These are phyloP conservation scores for Lophiostoma macrostomum DNA, from an alignment of 495 filamentous ascomycete species.

Conservation along the genomic window DNA sequence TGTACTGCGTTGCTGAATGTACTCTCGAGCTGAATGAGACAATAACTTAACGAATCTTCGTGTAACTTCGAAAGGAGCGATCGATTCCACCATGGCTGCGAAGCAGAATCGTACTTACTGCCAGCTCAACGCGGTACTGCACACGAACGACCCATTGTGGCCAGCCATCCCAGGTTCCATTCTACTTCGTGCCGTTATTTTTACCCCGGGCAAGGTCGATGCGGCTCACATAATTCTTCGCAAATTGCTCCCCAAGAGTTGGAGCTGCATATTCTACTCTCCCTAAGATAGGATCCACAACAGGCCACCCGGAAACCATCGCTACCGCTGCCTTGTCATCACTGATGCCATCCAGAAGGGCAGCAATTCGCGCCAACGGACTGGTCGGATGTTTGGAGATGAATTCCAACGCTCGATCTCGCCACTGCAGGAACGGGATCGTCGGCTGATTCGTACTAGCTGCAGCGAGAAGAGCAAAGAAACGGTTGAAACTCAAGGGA, in stretches of 20 bases:
- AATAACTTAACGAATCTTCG: too few species aligned
- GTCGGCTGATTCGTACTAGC: constrained; percentile 2
- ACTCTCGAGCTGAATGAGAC: too few species aligned
- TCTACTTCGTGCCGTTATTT: too few species aligned
- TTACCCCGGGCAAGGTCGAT: too few species aligned
- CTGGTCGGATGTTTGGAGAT: constrained; percentile 29
- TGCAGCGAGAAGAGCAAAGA: constrained; percentile 24
- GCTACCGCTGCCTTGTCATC: constrained; percentile 34
- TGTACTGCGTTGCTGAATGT: too few species aligned
- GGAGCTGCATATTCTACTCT: constrained; percentile 31
- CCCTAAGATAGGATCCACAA: constrained; percentile 35
- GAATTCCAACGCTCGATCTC: constrained; percentile 29
- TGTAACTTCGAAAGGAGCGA: too few species aligned
- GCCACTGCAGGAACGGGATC: constrained; percentile 33
- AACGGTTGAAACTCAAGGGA: constrained; percentile 32
- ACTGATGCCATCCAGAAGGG: constrained; percentile 32
- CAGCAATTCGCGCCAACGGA: constrained; percentile 35
- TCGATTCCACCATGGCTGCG: too few species aligned
- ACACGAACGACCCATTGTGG: too few species aligned
- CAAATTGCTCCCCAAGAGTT: constrained; percentile 26
- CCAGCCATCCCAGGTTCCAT: too few species aligned
- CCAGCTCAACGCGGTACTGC: too few species aligned
- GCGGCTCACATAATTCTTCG: constrained; percentile 5
- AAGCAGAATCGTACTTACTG: too few species aligned
- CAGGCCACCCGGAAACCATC: constrained; percentile 29